Percentiles rank a stretch among this genome's conserved stretches.
Evolutionary conservation across 148 eudicot species (phyloP).

Genomic region (Vaccinium vitisidaea): DNA sequence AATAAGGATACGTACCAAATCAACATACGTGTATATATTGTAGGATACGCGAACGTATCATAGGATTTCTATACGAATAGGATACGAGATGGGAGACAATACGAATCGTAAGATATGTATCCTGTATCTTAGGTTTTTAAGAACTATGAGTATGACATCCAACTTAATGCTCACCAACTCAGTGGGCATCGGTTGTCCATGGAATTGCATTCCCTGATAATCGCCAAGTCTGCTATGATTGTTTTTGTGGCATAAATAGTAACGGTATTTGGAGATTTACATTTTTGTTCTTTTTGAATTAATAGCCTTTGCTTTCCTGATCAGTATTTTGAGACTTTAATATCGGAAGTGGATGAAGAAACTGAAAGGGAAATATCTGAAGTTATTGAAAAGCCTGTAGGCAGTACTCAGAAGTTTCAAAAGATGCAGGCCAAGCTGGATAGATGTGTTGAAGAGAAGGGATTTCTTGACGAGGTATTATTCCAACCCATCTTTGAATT

Average conservation of each 20-base stretch:
- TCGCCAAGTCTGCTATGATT: not conserved
- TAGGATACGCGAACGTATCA: no score
- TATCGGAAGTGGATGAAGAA: conserved; percentile 73
- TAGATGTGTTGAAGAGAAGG: conserved; percentile 64
- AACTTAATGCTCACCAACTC: not conserved
- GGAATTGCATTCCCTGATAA: not conserved
- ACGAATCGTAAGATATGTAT: no score
- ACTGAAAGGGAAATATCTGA: conserved; percentile 54
- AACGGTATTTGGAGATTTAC: not conserved
- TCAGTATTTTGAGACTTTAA: conserved; percentile 80
- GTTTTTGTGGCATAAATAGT: not conserved
- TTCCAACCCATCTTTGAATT: not conserved
- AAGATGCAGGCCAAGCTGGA: conserved; percentile 75
- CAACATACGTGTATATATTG: no score
- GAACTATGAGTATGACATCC: not conserved
- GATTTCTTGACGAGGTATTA: conserved; percentile 64
- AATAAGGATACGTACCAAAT: no score
- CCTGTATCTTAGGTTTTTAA: no score
- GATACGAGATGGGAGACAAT: not conserved
- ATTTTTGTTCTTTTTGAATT: conserved; percentile 2
- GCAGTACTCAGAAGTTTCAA: conserved; percentile 50
- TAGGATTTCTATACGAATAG: no score
- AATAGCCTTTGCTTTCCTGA: conserved; percentile 17
- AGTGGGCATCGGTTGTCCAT: not conserved
- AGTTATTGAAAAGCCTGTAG: conserved; percentile 63